phyloP scores from a whole-genome alignment of 306 rosid species.

The Trifolium fragiferum region DNA sequence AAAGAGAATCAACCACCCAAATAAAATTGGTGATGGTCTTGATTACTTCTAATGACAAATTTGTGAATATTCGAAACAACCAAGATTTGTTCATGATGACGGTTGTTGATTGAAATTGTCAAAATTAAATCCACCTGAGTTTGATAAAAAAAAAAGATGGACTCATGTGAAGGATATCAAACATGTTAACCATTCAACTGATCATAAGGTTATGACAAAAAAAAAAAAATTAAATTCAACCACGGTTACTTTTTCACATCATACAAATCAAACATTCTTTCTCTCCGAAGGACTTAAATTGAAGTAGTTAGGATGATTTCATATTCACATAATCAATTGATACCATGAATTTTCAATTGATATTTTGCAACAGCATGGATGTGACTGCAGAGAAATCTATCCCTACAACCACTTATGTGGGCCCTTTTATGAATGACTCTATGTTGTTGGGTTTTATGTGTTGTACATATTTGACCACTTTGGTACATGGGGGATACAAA shows the following conservation, averaged over 20 bases:
- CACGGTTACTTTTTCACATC: too few relatives aligned
- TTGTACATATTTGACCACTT: constrained; percentile 21
- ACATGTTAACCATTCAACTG: neutral
- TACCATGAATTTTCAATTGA: neutral
- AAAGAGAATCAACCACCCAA: too few relatives aligned
- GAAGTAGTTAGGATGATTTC: neutral
- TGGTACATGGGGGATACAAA: neutral
- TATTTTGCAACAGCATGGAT: neutral
- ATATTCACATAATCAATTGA: neutral
- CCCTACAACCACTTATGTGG: neutral
- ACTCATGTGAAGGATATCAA: too few relatives aligned
- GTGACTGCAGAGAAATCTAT: neutral
- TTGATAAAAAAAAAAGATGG: neutral
- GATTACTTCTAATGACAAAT: neutral
- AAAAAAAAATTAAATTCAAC: too few relatives aligned
- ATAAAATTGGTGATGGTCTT: too few relatives aligned
- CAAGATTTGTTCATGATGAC: neutral
- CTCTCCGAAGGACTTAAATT: too few relatives aligned
- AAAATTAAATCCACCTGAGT: neutral
- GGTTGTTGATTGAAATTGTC: neutral
- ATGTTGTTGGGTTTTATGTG: constrained; percentile 6
- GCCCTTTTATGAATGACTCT: neutral
- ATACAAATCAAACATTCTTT: too few relatives aligned
- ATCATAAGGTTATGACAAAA: neutral
- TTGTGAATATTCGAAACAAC: constrained; percentile 14